Conservation (phyloP, 2,329 filamentous ascomycete species). For the Aspergillus uvarum region DNA sequence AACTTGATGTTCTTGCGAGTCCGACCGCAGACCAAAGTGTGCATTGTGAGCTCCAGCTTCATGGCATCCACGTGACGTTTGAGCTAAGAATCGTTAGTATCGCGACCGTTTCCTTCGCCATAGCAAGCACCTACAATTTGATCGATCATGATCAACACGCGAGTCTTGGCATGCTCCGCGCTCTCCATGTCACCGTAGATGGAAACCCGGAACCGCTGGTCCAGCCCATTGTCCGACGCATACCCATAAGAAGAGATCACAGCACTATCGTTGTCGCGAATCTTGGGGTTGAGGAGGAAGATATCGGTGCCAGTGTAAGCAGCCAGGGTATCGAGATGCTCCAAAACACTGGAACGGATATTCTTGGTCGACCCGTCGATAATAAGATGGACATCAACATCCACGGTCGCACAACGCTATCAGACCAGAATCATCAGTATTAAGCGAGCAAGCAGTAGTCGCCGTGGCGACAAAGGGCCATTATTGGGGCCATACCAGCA, state of each 20-base stretch:
- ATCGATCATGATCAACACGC: conserved; percentile 95
- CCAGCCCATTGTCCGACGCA: conserved; percentile 74
- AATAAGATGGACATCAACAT: conserved; percentile 88
- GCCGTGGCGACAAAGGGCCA: conserved; percentile 13
- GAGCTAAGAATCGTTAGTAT: conserved; percentile 40
- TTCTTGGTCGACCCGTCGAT: conserved; percentile 69
- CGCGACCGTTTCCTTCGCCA: conserved; percentile 1
- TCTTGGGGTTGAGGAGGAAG: conserved; percentile 88
- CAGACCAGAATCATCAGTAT: conserved; percentile 6
- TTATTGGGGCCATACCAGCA: conserved; percentile 65
- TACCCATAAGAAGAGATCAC: conserved; percentile 72
- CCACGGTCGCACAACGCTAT: conserved; percentile 88
- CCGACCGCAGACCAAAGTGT: conserved; percentile 88
- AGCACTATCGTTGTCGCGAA: conserved; percentile 73
- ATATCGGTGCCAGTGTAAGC: conserved; percentile 92
- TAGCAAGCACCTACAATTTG: conserved; percentile 64
- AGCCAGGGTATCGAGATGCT: conserved; percentile 83
- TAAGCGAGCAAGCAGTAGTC: conserved; percentile 22
- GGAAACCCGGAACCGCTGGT: conserved; percentile 86
- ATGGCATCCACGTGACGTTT: conserved; percentile 69
- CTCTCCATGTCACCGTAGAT: conserved; percentile 96
- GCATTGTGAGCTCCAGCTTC: conserved; percentile 80
- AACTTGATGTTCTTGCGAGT: conserved; percentile 97
- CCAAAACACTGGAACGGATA: conserved; percentile 72
- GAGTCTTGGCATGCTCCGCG: conserved; percentile 93